Percentiles rank a stretch among this genome's conserved stretches.
Evolutionary conservation across 176 grass and related monocot genomes (phyloP).

Genomic region (Echinochloa phyllopogon): DNA sequence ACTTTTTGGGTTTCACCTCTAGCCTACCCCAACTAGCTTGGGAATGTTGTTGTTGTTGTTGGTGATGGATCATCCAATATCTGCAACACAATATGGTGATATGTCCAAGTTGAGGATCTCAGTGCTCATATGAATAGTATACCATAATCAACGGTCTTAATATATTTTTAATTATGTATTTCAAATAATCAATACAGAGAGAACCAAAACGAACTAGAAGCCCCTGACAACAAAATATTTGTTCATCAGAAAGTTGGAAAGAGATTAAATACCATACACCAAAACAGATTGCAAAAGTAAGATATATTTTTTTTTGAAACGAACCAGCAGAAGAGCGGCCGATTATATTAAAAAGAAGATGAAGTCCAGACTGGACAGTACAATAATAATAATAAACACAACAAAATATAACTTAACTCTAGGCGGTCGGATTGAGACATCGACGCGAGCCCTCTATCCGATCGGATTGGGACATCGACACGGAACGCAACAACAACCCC

Average conservation of each 20-base stretch:
- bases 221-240: background rate
- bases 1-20: too few relatives aligned
- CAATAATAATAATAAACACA: too few relatives aligned
- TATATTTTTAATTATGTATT: background rate
- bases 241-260: constrained; percentile 2
- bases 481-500: too few relatives aligned
- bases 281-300: background rate
- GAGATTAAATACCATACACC: background rate
- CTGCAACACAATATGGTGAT: constrained; percentile 44
- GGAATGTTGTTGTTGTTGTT: constrained; percentile 54
- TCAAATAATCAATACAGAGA: background rate
- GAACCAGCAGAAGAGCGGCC: too few relatives aligned
- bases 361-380: too few relatives aligned
- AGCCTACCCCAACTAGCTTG: too few relatives aligned
- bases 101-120: background rate
- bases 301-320: too few relatives aligned
- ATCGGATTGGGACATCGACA: too few relatives aligned
- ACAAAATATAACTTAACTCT: too few relatives aligned
- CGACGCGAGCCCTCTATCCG: too few relatives aligned
- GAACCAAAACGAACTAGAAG: constrained; percentile 5
- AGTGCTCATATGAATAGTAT: constrained; percentile 18
- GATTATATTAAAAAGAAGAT: too few relatives aligned
- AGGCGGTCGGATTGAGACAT: too few relatives aligned
- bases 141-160: background rate
- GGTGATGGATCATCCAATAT: constrained; percentile 81